Evolutionary conservation across 495 filamentous ascomycete genomes (phyloP), one percentile per base, ranked within the genome.

Genomic region (Lophium mytilinum): DNA sequence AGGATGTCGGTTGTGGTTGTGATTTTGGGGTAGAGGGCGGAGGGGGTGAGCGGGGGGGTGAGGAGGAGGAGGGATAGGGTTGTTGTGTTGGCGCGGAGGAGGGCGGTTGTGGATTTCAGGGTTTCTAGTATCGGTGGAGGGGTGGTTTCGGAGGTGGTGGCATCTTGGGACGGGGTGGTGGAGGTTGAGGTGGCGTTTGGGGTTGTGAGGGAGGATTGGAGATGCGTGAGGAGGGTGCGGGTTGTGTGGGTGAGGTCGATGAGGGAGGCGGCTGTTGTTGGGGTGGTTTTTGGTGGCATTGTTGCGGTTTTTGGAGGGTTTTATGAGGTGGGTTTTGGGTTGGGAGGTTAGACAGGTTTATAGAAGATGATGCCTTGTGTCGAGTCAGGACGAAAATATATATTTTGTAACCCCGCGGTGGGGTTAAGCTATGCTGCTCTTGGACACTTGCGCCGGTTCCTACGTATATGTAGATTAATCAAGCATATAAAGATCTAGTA

Each of bases 61-160:
- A 94, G 87, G 1, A 90, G 79, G 1, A 96, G 79, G 14, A 96
- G 82, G 0, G 87, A 89, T 21, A 96, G 78, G 50, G 93, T 94
- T 35, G 90, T 96, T 6, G 83, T 80, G 63, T 95, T 89, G 0
- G 90, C 86, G 65, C 78, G 83, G 45, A 96, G 80, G 4, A 89
- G 74, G 19, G 73, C 75, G 1, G 86, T 77, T 1, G 83, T 77
- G 62, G 84, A 80, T 60, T 79, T 76, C 17, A 90, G 81, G 52
- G 91, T 74, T 68, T 75, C 58, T 63, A 88, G 75, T 35, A 80
- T 75, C 56, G 82, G 76, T 40, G 76, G 75, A 3, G 56, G 14
- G 9, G 42, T 2, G 73, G 66, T 73, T 72, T 4, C 66, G 53
- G 45, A 71, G 35, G 12, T 70, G 17, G 45, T 48, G 7, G 45